phyloP scores from a whole-genome alignment of 441 rosid species.

The Brassica hybrid region DNA sequence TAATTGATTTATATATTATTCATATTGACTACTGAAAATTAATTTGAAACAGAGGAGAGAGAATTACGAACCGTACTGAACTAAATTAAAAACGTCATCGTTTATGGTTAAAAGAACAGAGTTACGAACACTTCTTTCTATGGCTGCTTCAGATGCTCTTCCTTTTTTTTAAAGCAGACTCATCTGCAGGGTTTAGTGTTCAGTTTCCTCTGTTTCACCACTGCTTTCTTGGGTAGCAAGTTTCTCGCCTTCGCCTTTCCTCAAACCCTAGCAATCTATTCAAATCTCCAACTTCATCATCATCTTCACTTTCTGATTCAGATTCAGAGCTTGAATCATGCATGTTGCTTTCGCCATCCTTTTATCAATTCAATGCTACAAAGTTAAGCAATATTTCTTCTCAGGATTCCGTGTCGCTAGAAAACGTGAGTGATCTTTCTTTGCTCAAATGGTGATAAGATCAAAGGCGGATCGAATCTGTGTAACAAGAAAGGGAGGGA shows the following conservation, averaged over 20 bases:
- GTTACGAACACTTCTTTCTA: constrained; percentile 81
- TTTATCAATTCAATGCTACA: too few relatives aligned
- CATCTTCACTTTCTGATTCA: too few relatives aligned
- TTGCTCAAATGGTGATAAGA: too few relatives aligned
- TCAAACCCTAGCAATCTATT: constrained; percentile 70
- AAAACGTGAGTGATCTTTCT: too few relatives aligned
- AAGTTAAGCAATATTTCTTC: too few relatives aligned
- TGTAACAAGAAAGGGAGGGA: too few relatives aligned
- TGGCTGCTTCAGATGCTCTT: constrained; percentile 44
- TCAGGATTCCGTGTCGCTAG: too few relatives aligned
- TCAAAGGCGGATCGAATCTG: too few relatives aligned
- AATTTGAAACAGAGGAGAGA: not conserved
- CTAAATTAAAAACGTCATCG: not conserved
- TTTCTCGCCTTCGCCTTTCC: constrained; percentile 84
- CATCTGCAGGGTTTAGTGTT: constrained; percentile 45
- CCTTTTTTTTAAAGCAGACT: constrained; percentile 15
- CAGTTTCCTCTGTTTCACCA: constrained; percentile 44
- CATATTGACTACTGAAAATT: not conserved
- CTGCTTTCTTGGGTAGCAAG: constrained; percentile 68
- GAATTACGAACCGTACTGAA: not conserved
- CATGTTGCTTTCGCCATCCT: too few relatives aligned
- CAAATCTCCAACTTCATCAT: too few relatives aligned
- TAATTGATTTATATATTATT: not conserved
- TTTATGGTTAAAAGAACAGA: constrained; percentile 44
- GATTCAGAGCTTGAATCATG: too few relatives aligned